Base-by-base conservation (phyloP, 2,329 filamentous ascomycete genomes). In the Harringtonia lauricola region DNA sequence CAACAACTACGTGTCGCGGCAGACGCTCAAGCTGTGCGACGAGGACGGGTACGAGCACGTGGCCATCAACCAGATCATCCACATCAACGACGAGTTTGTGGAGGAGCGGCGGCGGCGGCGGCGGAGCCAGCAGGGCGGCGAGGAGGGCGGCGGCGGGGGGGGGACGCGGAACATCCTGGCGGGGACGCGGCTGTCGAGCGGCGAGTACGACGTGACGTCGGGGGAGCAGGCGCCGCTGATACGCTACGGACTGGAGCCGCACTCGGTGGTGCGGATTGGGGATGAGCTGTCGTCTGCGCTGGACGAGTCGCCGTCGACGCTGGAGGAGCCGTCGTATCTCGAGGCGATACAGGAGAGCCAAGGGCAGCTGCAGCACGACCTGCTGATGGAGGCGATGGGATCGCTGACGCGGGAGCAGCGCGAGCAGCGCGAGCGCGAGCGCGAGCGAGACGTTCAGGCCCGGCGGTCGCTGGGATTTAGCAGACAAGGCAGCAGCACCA, bases 11-110 rank as follows among this genome's bases (percentile, higher is more conserved):
- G 67, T 72, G 38, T 71, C 76, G 41, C 77, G 81, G 37, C 86
- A 92, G 57, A 72, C 83, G 28, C 67, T 92, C 26, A 65, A 74
- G 24, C 68, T 90, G 35, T 74, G 80, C 51, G 67, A 68, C 14
- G 69, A 76, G n/a, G 7, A n/a, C 13, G 22, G 5, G 2, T 72
- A 79, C 40, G 68, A 77, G 43, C 72, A 72, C 46, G 57, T 81
- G 17, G 64, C 68, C 36, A 67, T 81, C 13, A 68, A 72, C 8
- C 43, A 45, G 21, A 35, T 42, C 10, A 26, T 43, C 5, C 41
- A 30, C 15, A 19, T 15, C 21, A 44, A 24, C 28, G 41, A 36
- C 10, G 47, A 63, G 69, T 44, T 62, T 74, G 31, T 60, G 74
- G 41, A 69, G 75, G 43, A 39, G 21, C 59, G 26, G 64, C 64